phyloP scores from a whole-genome alignment of 495 filamentous ascomycete genomes.

The Daldinia vernicosa region DNA sequence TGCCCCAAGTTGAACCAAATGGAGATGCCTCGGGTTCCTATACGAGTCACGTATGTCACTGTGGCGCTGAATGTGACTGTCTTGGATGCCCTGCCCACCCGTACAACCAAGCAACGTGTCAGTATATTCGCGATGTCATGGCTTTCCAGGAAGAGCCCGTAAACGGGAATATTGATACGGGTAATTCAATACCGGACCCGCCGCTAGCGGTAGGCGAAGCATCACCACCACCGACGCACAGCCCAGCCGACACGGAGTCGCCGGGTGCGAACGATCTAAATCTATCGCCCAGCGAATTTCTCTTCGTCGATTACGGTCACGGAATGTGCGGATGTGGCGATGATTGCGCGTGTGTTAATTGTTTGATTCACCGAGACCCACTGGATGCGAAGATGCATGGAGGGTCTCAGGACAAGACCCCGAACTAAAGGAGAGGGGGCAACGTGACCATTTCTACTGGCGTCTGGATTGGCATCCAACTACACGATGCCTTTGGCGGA shows the following conservation, averaged over 20 bases:
- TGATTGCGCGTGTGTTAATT: conserved; percentile 62
- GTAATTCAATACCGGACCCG: conserved; percentile 17
- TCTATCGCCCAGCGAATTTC: conserved; percentile 55
- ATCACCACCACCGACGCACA: conserved; percentile 43
- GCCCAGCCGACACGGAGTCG: conserved; percentile 55
- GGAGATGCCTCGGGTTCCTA: conserved; percentile 20
- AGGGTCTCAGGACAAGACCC: conserved; percentile 16
- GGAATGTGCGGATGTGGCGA: conserved; percentile 61
- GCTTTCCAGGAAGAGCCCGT: conserved; percentile 22
- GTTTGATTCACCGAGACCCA: conserved; percentile 50
- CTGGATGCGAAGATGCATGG: conserved; percentile 4
- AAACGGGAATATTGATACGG: conserved; percentile 19
- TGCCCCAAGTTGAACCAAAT: conserved; percentile 23
- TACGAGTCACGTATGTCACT: conserved; percentile 64
- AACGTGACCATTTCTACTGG: background rate
- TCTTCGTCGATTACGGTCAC: conserved; percentile 57
- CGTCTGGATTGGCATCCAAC: conserved; percentile 4
- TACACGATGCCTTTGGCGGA: background rate
- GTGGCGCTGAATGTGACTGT: conserved; percentile 75
- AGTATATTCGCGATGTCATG: conserved; percentile 63
- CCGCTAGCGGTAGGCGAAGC: conserved; percentile 26
- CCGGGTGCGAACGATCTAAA: conserved; percentile 53
- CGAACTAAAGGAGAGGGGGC: conserved; percentile 9
- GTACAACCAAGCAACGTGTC: conserved; percentile 73
- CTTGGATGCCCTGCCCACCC: conserved; percentile 75